Conservation (phyloP, 306 rosid genomes). For the Cucurbita maxima region DNA sequence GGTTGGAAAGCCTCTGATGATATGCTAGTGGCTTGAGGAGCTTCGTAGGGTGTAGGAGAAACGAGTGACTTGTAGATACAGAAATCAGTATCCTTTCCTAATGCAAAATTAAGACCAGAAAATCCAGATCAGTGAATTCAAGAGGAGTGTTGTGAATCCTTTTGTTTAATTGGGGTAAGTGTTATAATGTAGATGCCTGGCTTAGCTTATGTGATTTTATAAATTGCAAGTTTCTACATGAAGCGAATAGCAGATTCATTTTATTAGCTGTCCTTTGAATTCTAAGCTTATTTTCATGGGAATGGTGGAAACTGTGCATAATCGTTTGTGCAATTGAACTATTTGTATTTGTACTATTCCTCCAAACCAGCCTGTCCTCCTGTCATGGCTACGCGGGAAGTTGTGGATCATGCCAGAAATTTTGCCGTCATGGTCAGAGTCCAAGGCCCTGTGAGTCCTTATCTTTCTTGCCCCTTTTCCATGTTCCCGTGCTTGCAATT, state of each 20-base stretch:
- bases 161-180: neutral
- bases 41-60: neutral
- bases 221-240: neutral
- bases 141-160: neutral
- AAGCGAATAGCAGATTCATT: neutral
- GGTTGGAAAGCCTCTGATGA: neutral
- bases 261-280: neutral
- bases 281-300: neutral
- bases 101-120: neutral
- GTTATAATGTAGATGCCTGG: neutral
- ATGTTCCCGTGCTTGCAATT: neutral
- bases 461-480: neutral
- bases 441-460: constrained; percentile 69
- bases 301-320: neutral
- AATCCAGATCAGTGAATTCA: neutral
- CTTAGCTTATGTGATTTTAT: neutral
- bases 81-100: neutral
- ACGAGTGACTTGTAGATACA: neutral
- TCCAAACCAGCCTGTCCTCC: neutral
- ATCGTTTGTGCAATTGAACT: neutral
- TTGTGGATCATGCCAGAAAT: constrained; percentile 50
- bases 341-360: neutral
- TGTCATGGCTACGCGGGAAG: constrained; percentile 42
- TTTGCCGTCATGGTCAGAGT: constrained; percentile 77
- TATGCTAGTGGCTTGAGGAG: neutral